phyloP scores from a whole-genome alignment of 164 flowering plant genomes.

The Umbellularia californica region DNA sequence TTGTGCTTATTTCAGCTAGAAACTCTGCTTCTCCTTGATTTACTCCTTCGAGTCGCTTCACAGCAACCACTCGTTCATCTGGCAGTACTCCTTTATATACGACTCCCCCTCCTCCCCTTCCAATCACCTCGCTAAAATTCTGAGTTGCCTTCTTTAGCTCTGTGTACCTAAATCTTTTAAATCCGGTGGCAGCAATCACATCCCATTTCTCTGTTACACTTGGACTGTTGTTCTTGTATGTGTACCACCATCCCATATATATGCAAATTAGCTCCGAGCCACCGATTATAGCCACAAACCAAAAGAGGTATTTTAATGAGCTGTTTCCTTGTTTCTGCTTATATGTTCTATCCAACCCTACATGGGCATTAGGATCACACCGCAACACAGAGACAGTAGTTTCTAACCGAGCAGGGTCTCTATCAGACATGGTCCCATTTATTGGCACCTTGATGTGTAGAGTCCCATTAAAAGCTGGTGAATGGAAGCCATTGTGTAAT shows the following conservation, averaged over 20 bases:
- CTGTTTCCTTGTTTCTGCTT: neutral
- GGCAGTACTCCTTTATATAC: constrained; percentile 27
- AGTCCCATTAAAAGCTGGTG: neutral
- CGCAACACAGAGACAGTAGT: neutral
- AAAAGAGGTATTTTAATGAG: neutral
- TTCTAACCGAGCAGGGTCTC: too few relatives aligned
- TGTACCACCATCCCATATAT: constrained; percentile 6
- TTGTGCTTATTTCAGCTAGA: constrained; percentile 23
- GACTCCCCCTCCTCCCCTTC: constrained; percentile 14
- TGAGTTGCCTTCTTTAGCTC: neutral
- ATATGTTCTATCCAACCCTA: neutral
- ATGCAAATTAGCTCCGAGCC: constrained; percentile 13
- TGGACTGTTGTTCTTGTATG: neutral
- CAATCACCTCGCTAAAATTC: constrained; percentile 1
- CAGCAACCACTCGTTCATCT: constrained; percentile 16
- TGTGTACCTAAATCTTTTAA: neutral
- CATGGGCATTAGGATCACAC: neutral
- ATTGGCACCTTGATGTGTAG: constrained; percentile 13
- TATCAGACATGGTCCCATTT: neutral
- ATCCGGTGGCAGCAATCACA: neutral
- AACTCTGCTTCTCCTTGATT: constrained; percentile 27
- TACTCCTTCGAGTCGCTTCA: constrained; percentile 22
- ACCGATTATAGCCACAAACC: constrained; percentile 14
- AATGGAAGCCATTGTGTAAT: constrained; percentile 9
- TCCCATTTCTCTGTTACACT: constrained; percentile 1